Percentiles rank a stretch among this genome's conserved stretches.
Conservation (phyloP, 768 basidiomycete genomes). For the Kwoniella newhampshirensis region DNA sequence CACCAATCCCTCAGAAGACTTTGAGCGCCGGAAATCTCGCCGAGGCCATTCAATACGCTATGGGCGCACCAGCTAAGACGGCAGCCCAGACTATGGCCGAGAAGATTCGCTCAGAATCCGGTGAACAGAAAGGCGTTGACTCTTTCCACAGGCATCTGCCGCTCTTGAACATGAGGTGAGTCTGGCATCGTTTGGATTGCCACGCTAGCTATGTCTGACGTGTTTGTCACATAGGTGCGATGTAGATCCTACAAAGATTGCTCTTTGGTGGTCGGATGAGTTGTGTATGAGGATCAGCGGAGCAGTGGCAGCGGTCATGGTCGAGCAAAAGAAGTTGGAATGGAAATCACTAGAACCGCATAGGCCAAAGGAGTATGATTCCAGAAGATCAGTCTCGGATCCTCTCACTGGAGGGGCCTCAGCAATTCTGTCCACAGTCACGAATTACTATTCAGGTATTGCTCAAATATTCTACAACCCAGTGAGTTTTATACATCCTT, state of each 20-base stretch:
- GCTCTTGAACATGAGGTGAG: conserved; percentile 62
- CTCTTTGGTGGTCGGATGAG: conserved; percentile 61
- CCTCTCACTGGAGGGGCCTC: conserved; percentile 57
- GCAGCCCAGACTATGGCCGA: conserved; percentile 61
- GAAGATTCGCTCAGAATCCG: conserved; percentile 58
- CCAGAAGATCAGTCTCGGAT: conserved; percentile 55
- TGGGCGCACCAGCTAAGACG: conserved; percentile 57
- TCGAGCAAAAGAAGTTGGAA: conserved; percentile 57
- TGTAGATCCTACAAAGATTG: conserved; percentile 59
- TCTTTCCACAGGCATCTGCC: conserved; percentile 65
- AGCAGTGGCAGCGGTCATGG: conserved; percentile 60
- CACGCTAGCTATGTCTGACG: background rate
- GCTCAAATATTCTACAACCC: conserved; percentile 59
- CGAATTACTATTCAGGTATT: conserved; percentile 58
- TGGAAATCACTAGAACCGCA: conserved; percentile 59
- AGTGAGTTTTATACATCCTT: conserved; percentile 12
- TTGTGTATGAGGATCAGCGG: conserved; percentile 61
- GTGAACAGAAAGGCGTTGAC: conserved; percentile 54
- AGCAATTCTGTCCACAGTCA: conserved; percentile 60
- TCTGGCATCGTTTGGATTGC: background rate
- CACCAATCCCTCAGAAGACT: conserved; percentile 62
- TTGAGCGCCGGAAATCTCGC: conserved; percentile 59
- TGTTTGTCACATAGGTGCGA: conserved; percentile 57
- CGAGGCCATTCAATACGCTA: conserved; percentile 60
- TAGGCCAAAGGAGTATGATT: conserved; percentile 59